Evolutionary conservation across 2,329 filamentous ascomycete species (phyloP).

Genomic region (Myotisia sp.): DNA sequence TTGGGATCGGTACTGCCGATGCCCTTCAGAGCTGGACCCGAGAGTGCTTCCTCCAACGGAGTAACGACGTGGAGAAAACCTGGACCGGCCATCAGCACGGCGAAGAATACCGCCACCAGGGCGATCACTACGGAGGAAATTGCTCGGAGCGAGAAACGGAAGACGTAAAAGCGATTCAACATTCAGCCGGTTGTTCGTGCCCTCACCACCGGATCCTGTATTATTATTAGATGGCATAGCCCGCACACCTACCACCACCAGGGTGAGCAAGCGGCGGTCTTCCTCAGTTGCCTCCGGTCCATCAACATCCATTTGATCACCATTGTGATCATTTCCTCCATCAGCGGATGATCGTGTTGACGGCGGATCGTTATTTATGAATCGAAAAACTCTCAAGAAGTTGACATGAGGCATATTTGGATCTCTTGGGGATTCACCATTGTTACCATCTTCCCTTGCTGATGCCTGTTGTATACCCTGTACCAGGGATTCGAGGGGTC

Average conservation of each 20-base stretch:
- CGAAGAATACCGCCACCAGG: constrained; percentile 38
- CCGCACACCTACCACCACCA: constrained; percentile 56
- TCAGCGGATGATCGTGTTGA: constrained; percentile 15
- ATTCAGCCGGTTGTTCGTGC: constrained; percentile 18
- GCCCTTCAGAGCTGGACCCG: constrained; percentile 37
- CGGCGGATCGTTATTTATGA: constrained; percentile 39
- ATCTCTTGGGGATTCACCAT: constrained; percentile 19
- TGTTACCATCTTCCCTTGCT: constrained; percentile 30
- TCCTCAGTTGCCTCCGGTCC: constrained; percentile 21
- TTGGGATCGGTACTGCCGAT: constrained; percentile 37
- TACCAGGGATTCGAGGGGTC: constrained; percentile 49
- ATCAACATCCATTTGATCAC: constrained; percentile 28
- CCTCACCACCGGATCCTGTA: constrained; percentile 31
- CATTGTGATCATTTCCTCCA: constrained; percentile 15
- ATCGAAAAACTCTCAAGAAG: constrained; percentile 55
- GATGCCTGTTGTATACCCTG: constrained; percentile 49
- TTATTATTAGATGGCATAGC: constrained; percentile 45
- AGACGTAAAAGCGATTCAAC: constrained; percentile 32
- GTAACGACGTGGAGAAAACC: constrained; percentile 39
- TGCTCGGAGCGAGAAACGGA: constrained; percentile 32
- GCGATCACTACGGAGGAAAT: constrained; percentile 27
- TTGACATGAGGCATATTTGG: constrained; percentile 44
- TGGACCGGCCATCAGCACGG: constrained; percentile 41
- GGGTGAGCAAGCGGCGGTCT: constrained; percentile 48
- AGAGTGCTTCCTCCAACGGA: constrained; percentile 40